Evolutionary conservation across 2,329 filamentous ascomycete species (phyloP).

Genomic region (Sporothrix dimorphospora): DNA sequence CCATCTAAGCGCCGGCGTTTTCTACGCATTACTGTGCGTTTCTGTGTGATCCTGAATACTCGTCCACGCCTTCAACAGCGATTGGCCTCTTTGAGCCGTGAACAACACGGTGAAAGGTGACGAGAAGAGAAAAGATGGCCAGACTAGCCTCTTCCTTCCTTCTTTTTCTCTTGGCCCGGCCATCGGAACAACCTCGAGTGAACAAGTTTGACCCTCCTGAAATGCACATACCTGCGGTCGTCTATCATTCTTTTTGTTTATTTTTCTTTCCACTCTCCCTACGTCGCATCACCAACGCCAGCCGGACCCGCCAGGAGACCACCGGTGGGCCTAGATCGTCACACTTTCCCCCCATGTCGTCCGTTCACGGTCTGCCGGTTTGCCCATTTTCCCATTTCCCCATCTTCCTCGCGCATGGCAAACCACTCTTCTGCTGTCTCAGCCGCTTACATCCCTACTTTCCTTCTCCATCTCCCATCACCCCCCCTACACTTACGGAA

Average conservation of each 20-base stretch:
- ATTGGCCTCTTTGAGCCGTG: not conserved
- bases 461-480: not conserved
- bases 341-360: not conserved
- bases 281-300: not conserved
- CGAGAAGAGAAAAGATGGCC: not conserved
- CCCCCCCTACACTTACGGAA: not conserved
- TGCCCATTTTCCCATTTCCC: not conserved
- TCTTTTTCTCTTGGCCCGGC: not conserved
- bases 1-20: not conserved
- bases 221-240: too few species aligned
- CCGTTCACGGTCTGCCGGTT: not conserved
- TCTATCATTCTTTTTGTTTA: too few species aligned
- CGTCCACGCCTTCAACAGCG: not conserved
- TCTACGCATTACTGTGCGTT: not conserved
- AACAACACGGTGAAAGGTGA: not conserved
- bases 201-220: not conserved
- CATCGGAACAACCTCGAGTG: not conserved
- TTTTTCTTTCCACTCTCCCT: not conserved
- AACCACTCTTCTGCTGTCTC: not conserved
- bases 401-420: not conserved
- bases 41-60: not conserved
- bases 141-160: not conserved
- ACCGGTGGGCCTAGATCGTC: constrained; percentile 8
- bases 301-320: not conserved
- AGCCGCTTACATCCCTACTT: not conserved